Conservation (phyloP, 805 yeast species). For the Saccharomycopsis olivae region DNA sequence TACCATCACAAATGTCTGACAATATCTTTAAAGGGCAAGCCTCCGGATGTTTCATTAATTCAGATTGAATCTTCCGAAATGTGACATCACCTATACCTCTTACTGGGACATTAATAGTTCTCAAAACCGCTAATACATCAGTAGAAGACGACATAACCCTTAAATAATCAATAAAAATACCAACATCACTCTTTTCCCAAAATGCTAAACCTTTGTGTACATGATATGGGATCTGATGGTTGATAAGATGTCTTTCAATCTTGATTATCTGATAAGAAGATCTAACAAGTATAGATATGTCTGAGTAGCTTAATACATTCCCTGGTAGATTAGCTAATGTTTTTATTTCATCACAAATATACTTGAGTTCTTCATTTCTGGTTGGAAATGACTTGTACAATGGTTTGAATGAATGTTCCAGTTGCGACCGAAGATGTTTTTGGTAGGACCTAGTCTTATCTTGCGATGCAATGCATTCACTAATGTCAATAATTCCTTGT, state of each 20-base stretch:
- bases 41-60: no score
- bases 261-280: slow-evolving; percentile 49
- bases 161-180: slow-evolving; percentile 50
- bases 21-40: no score
- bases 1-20: no score
- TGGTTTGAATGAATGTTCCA: slow-evolving; percentile 33
- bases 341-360: slow-evolving; percentile 47
- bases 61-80: slow-evolving; percentile 25
- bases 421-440: slow-evolving; percentile 39
- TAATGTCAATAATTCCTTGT: slow-evolving; percentile 45
- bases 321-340: slow-evolving; percentile 32
- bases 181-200: slow-evolving; percentile 69
- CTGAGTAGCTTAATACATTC: slow-evolving; percentile 35
- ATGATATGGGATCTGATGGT: slow-evolving; percentile 47
- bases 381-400: slow-evolving; percentile 32
- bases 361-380: slow-evolving; percentile 44
- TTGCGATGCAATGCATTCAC: slow-evolving; percentile 59
- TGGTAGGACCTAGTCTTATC: slow-evolving; percentile 27
- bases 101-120: slow-evolving; percentile 50
- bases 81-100: slow-evolving; percentile 59
- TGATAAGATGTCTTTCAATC: slow-evolving; percentile 54
- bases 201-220: slow-evolving; percentile 68
- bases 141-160: slow-evolving; percentile 46
- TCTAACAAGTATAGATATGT: slow-evolving; percentile 65
- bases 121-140: slow-evolving; percentile 50